Evolutionary conservation across 805 yeast species (phyloP), one percentile per base, ranked within the genome.

Genomic region (Candida ortonii): DNA sequence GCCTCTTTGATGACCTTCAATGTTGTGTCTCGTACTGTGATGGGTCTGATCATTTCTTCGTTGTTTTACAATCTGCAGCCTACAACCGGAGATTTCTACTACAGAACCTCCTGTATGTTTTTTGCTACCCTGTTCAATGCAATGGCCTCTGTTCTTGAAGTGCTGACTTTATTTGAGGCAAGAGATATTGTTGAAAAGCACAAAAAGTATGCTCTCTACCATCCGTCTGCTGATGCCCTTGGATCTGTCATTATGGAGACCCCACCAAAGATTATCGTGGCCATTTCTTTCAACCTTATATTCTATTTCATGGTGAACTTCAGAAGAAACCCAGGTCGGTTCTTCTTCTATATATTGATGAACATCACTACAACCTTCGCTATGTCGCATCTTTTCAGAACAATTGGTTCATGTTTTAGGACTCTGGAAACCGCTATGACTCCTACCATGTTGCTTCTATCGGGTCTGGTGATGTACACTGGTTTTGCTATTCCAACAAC

Each of bases 71-170:
- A 77, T 45, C 49, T 75, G 43, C 29, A 44, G 7, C 41, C 52
- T 12, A 53, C 53, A 17, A 71, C 84, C 0, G 57, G 49, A 1
- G 67, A 76, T 2, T 71, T 78, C 44, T 76, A 68, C 53, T 65
- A 61, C 47, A 64, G 87, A 52, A 71, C 78, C 47, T 76, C 86
- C 25, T 70, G 80, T 28, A 63, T 83, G 67, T 84, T 83, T 61
- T 80, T 80, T 55, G 79, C 82, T 15, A 67, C 75, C 28, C 62
- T 78, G 50, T 78, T 76, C 57, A 78, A 78, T 52, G 77, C 83
- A 10, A 74, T 78, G 49, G 64, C 79, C 12, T 76, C 80, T 12
- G 53, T 78, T 39, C 62, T 77, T 49, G 86, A 79, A 57, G 68
- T 79, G 39, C 63, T 73, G 56, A 49, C 75, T 1, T 50, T 76